These are phyloP conservation scores for Geoglossum glabrum DNA, from an alignment of 495 filamentous ascomycete genomes.

Conservation along the genomic window DNA sequence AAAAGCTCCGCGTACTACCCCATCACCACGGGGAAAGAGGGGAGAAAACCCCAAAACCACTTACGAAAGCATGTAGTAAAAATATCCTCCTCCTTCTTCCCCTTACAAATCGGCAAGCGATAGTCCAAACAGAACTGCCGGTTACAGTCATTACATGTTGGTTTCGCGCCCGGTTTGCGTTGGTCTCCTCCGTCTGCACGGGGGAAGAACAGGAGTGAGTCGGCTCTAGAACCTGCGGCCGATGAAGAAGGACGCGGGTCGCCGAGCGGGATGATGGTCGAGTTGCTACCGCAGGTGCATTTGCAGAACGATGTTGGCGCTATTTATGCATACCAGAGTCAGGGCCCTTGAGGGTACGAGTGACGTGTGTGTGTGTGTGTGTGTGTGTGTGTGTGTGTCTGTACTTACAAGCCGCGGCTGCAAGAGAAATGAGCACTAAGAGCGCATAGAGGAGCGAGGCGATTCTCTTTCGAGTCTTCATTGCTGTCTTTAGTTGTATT, in stretches of 20 bases:
- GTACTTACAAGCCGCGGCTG: background rate
- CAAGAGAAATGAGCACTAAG: background rate
- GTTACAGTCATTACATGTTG: constrained; percentile 68
- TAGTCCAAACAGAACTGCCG: constrained; percentile 76
- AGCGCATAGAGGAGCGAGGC: background rate
- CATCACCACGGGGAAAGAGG: background rate
- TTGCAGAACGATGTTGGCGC: constrained; percentile 82
- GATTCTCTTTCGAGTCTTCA: too few relatives aligned
- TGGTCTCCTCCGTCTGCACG: background rate
- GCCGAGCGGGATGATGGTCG: constrained; percentile 63
- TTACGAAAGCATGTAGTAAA: constrained; percentile 76
- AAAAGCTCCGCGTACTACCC: background rate
- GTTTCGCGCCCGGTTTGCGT: background rate
- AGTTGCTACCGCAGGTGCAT: constrained; percentile 86
- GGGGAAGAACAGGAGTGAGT: constrained; percentile 18
- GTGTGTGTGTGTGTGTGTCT: too few relatives aligned
- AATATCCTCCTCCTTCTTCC: constrained; percentile 68
- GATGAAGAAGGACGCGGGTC: constrained; percentile 8
- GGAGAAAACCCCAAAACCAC: constrained; percentile 9
- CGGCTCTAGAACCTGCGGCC: constrained; percentile 11
- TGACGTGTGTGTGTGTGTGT: too few relatives aligned
- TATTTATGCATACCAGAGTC: constrained; percentile 70
- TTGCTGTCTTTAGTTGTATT: too few relatives aligned
- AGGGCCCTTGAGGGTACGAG: constrained; percentile 51
- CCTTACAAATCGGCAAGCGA: constrained; percentile 68